Base-by-base conservation (phyloP, 2,329 filamentous ascomycete species). In the Arthrobotrys sinensis region DNA sequence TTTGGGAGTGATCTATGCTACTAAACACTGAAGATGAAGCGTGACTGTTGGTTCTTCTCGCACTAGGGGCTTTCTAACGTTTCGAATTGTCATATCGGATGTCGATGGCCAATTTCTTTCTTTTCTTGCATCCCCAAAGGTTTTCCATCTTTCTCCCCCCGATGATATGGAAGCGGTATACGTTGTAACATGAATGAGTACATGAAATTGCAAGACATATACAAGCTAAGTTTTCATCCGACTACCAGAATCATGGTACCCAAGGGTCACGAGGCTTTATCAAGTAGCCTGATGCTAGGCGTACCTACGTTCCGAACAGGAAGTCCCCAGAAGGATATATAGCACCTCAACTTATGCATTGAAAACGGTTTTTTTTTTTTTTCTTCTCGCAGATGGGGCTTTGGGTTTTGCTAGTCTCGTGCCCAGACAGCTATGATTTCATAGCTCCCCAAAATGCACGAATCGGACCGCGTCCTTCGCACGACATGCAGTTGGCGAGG, bases 351-450 rank as follows among this genome's bases (percentile, higher is more conserved):
- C 36, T 63, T 63, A 66, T 66, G 46, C 55, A 72, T 60, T 57
- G 52, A 65, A 52, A 71, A 24, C 52, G 52, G 14, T 52, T 70
- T 70, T 70, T 48, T 52, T 40, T 62, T 24, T 34, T 55, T 16
- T 32, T 10, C 19, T n/a, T 36, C 24, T 36, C 14, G 7, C 24
- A 40, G 32, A 66, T 38, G 62, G 52, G 65, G 28, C 38, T 45
- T 48, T 62, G 45, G 32, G 50, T 62, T 55, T 34, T 45, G 19
- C 43, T 65, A 50, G 65, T 71, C 73, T 66, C 60, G 50, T 78
- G 60, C 67, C 67, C 60, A 78, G 73, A 70, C 72, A 77, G 16
- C 52, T 57, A 78, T 78, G 75, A 78, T 78, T 72, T 78, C 75
- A 78, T 78, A 68, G 52, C 50, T 52, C 28, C 50, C 14, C 24